Evolutionary conservation across 2,329 filamentous ascomycete genomes (phyloP).

Genomic region (Torrubiella hemipterigena): DNA sequence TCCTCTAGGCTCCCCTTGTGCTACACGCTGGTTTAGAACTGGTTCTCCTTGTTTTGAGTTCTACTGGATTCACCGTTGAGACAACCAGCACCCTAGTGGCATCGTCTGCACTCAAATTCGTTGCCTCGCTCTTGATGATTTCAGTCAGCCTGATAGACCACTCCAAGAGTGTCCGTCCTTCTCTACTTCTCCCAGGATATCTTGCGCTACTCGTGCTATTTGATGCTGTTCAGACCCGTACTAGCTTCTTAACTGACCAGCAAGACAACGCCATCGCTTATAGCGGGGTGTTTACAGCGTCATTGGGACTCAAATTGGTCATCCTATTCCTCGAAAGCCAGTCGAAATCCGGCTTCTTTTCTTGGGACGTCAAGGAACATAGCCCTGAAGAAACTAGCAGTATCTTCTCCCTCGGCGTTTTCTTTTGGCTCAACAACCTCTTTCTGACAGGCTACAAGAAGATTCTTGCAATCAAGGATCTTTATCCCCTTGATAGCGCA

Average conservation of each 20-base stretch:
- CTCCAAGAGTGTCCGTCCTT: slow-evolving; percentile 18
- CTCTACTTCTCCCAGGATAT: slow-evolving; percentile 24
- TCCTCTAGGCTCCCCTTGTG: background rate
- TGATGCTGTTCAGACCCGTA: slow-evolving; percentile 26
- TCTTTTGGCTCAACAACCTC: slow-evolving; percentile 23
- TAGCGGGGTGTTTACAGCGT: slow-evolving; percentile 17
- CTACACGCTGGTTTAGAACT: background rate
- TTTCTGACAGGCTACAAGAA: slow-evolving; percentile 21
- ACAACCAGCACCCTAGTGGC: background rate
- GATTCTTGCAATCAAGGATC: slow-evolving; percentile 18
- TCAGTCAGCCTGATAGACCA: slow-evolving; percentile 18
- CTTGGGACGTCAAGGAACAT: slow-evolving; percentile 20
- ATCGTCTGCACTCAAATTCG: background rate
- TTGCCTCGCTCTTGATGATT: slow-evolving; percentile 10
- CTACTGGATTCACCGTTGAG: slow-evolving; percentile 5
- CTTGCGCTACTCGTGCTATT: slow-evolving; percentile 26
- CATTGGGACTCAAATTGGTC: slow-evolving; percentile 17
- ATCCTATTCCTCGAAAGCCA: slow-evolving; percentile 23
- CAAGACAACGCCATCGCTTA: slow-evolving; percentile 9
- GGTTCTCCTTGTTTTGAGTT: slow-evolving; percentile 1
- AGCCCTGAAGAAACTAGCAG: slow-evolving; percentile 23
- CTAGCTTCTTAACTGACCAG: slow-evolving; percentile 18
- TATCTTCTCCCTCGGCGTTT: slow-evolving; percentile 17
- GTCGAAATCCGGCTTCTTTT: slow-evolving; percentile 20
- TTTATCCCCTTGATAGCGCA: slow-evolving; percentile 21